These are phyloP conservation scores for Solanum corneliomulleri DNA, from an alignment of 257 asterid genomes.

Conservation along the genomic window DNA sequence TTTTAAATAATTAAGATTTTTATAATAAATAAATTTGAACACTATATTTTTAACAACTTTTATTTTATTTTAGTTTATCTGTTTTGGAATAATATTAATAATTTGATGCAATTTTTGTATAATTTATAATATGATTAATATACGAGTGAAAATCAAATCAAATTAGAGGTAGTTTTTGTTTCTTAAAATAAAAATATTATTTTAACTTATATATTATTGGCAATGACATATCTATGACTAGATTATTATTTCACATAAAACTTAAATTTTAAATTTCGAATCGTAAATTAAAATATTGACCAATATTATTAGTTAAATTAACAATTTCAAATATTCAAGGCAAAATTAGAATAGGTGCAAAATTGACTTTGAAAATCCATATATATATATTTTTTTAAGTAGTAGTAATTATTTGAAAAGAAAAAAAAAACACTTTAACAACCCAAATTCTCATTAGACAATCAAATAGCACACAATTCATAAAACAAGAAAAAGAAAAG, in stretches of 20 bases:
- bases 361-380: neutral
- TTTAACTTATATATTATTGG: neutral
- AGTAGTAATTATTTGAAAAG: neutral
- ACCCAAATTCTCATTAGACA: neutral
- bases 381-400: neutral
- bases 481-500: neutral
- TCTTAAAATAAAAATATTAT: neutral
- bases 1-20: no score
- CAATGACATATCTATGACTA: neutral
- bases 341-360: neutral
- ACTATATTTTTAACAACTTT: neutral
- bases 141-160: neutral
- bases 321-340: neutral
- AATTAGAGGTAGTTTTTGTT: neutral
- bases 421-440: neutral
- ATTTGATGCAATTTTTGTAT: no score
- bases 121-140: no score
- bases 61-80: no score
- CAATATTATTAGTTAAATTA: neutral
- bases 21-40: no score
- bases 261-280: rapidly evolving
- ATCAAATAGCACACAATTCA: neutral
- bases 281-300: neutral
- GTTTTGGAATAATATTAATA: no score
- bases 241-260: neutral